These are phyloP conservation scores for Aspergillus persii DNA, from an alignment of 2,329 filamentous ascomycete species.

Conservation along the genomic window DNA sequence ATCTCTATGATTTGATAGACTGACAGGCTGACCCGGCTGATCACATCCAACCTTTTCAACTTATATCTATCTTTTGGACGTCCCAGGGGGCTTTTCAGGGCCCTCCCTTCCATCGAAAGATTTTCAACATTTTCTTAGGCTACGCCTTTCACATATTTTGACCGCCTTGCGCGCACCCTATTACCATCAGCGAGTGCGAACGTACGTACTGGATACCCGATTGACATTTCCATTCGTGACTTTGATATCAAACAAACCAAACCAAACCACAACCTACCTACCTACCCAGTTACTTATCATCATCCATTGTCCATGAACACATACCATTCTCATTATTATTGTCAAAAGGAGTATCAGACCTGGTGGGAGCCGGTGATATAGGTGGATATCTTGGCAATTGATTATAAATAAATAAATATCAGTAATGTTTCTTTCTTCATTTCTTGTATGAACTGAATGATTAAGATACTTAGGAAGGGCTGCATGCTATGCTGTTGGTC, in stretches of 20 bases:
- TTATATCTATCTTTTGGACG: background rate
- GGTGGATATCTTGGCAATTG: background rate
- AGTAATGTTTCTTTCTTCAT: background rate
- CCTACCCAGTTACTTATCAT: background rate
- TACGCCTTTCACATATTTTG: background rate
- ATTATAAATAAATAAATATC: background rate
- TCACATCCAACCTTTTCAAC: background rate
- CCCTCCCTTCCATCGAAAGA: background rate
- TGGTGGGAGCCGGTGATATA: background rate
- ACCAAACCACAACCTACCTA: background rate
- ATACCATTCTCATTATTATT: background rate
- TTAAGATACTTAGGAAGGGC: too few species aligned
- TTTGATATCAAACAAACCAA: background rate
- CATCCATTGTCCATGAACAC: background rate
- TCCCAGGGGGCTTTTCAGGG: background rate
- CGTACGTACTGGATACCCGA: constrained; percentile 33
- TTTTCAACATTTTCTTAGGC: background rate
- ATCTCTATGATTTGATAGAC: background rate
- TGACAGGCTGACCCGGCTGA: background rate
- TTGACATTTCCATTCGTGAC: constrained; percentile 21
- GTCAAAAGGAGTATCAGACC: background rate
- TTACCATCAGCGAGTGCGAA: constrained; percentile 8
- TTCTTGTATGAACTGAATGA: too few species aligned
- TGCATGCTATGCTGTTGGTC: background rate
- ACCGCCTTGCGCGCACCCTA: constrained; percentile 10